Evolutionary conservation across 306 rosid genomes (phyloP), one percentile per base, ranked within the genome.

Genomic region (Alnus rubra): DNA sequence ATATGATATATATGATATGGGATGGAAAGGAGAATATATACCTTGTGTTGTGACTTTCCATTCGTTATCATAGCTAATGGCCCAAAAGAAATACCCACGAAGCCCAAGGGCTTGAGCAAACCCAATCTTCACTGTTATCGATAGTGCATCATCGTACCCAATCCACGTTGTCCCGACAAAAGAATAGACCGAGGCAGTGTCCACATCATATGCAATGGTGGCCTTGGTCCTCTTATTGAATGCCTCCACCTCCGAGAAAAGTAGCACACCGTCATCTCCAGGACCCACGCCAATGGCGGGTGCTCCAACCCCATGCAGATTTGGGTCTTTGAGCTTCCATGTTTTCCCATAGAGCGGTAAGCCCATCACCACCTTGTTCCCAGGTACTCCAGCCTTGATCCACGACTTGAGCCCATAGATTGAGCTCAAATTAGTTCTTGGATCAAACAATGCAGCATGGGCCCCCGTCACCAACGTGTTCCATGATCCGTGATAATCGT

Each of bases 51-150:
- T 80, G 74, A 87, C 74, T 51, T 71, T 71, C 85, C 76, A 80
- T n/a, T 85, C 44, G 1, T 12, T 71, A 14, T 91, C 95, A 15
- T 35, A 76, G 47, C 84, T 81, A 31, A 89, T 85, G 54, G 90
- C 94, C 98, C 98, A 93, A 79, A 91, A 89, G 93, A 93, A 93
- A 60, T 90, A 91, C 9, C 98, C 96, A 76, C 89, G 88, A 39
- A 93, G 91, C 30, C 82, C 81, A 74, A 90, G 88, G 12, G 90
- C 88, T 37, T 85, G 93, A 78, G 97, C 97, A 82, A 84, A 90
- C 51, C 83, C 87, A 54, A 90, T 13, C 78, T 93, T 91, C 0
- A 84, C 44, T 1, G 85, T 75, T 0, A 82, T 79, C 0, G 97
- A 88, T 0, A 53, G 5, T 1, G 79, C 76, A 76, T 90, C 84